Base-by-base conservation (phyloP, 2,329 filamentous ascomycete species). In the Colletotrichum sp. region DNA sequence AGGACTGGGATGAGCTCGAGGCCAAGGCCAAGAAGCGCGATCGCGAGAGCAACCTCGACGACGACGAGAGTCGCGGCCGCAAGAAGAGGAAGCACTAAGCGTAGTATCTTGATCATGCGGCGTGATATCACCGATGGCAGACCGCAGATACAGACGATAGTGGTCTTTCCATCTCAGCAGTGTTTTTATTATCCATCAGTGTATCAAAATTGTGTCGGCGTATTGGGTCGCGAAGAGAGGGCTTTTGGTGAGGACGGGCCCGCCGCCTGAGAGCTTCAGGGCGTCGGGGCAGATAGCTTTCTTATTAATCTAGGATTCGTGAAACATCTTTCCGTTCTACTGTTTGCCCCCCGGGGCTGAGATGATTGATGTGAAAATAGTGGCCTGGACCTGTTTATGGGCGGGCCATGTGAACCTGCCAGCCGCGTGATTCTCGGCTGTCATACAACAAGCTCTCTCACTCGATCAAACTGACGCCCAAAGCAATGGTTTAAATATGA, bases 1-100 rank as follows among this genome's bases (percentile, higher is more conserved):
- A 98, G 83, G 95, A 98, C 82, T 98, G 96, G 96, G 96, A 99
- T 83, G 96, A 98, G 85, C 84, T 98, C 75, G 96, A 98, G 87
- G 93, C 93, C 85, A 98, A 98, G 89, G 96, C 94, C 4, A 95
- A 93, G 87, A 95, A 96, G 86, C 92, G 95, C 81, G 96, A 96
- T 85, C 90, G 93, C 64, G 93, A 92, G 83, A 84, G 84, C 71
- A 87, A 85, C 0, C 87, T 95, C 77, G 95, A 95, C 74, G 95
- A 96, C 77, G 95, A 95, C 86, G 95, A 98, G 79, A 94, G 95
- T 78, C 83, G 94, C 67, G 91, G 87, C 88, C 88, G 79, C 88
- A 93, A 90, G 92, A 95, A 92, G 91, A 93, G 88, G 92, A 92
- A 87, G 92, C 78, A 78, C 48, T 79, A 69, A 72, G 55, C 55